Percentiles rank a stretch among this genome's conserved stretches.
phyloP scores from a whole-genome alignment of 2,329 filamentous ascomycete genomes.

The Talaromyces sp. region DNA sequence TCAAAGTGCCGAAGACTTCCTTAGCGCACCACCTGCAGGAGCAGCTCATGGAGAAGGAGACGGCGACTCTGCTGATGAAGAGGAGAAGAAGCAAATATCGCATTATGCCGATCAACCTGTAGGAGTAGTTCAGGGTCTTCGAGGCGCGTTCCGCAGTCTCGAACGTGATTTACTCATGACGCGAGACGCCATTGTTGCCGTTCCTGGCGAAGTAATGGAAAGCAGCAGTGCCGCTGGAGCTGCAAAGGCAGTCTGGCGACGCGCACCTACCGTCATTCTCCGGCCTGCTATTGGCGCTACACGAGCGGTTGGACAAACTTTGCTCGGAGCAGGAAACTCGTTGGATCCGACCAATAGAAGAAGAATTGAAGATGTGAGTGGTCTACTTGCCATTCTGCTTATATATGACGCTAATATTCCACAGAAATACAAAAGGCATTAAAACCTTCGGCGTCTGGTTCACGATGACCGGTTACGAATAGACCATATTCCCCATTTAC shows the following conservation, averaged over 20 bases:
- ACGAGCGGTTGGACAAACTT: conserved; percentile 80
- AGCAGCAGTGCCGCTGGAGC: conserved; percentile 76
- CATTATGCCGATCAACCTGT: conserved; percentile 93
- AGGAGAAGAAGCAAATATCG: conserved; percentile 74
- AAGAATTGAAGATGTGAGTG: conserved; percentile 82
- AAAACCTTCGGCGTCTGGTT: background rate
- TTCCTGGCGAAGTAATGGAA: conserved; percentile 87
- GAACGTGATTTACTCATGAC: conserved; percentile 83
- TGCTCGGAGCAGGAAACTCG: conserved; percentile 88
- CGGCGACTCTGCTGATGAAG: conserved; percentile 57
- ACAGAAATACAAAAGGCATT: conserved; percentile 46
- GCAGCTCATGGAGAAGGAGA: conserved; percentile 42
- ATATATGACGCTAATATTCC: background rate
- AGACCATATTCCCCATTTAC: conserved; percentile 1
- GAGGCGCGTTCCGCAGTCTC: conserved; percentile 76
- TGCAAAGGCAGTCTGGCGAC: conserved; percentile 70
- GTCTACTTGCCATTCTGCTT: background rate
- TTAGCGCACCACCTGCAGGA: conserved; percentile 40
- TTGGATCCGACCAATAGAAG: conserved; percentile 78
- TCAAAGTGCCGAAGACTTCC: conserved; percentile 78
- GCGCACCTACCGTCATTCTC: conserved; percentile 90
- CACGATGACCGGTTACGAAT: background rate
- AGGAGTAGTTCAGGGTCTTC: conserved; percentile 78
- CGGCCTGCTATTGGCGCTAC: conserved; percentile 85
- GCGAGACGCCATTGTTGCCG: conserved; percentile 86